Base-by-base conservation (phyloP, 2,329 filamentous ascomycete species). In the Cercospora sp. region DNA sequence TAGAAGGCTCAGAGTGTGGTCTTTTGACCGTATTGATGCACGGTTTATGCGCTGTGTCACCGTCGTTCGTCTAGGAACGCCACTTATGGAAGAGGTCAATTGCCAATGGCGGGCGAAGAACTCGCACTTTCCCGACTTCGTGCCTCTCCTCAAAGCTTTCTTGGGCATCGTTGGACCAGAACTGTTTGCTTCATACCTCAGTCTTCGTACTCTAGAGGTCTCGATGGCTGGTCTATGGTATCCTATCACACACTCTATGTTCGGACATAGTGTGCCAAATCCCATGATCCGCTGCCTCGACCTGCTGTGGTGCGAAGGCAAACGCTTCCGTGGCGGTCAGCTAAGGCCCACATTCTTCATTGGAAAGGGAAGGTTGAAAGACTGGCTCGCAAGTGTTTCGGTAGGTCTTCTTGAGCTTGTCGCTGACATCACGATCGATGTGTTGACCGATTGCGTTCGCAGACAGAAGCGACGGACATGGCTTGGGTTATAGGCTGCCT, bases 391-490 rank as follows among this genome's bases (percentile, higher is more conserved):
- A 18, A 10, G 40, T 10, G 59, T 49, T 3, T 61, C 37, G 13
- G 57, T 60, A 60, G 10, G 30, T 60, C 30, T 21, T n/a, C 21
- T 21, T 24, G 34, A 60, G 28, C 57, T 18, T 24, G 49, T n/a
- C 12, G 8, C 18, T 53, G 43, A 24, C 12, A 53, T 53, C 21
- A 53, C 21, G 49, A 16, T 53, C 49, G 24, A 24, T 28, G 2
- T 26, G 12, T 24, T 53, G 5, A 40, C 57, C 34, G 57, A 37
- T 60, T 34, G 30, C 10, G n/a, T 60, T 60, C 5, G 26, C 34
- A 60, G 59, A 37, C 24, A 28, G 10, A 61, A 61, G 59, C 37
- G 18, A 61, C 34, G 16, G 59, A 49, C 32, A 34, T 61, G 59
- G 59, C 59, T 43, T 43, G 59, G 59, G 34, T 61, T 21, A 24